phyloP scores from a whole-genome alignment of 768 basidiomycete genomes.

The Gloeopeniophorella convolvens region DNA sequence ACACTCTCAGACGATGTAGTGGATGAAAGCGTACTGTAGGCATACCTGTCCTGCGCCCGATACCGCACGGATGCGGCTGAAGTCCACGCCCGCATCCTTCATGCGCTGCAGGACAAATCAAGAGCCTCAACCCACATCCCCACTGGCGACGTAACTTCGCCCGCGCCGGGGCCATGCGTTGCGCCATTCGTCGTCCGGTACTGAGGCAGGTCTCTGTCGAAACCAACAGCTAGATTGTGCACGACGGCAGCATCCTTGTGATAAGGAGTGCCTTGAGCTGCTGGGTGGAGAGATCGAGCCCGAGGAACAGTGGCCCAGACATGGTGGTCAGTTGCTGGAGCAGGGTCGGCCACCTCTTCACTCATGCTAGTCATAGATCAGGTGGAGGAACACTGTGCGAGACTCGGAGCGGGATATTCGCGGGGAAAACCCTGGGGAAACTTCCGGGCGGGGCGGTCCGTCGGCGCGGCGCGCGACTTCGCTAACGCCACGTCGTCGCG shows the following conservation, averaged over 20 bases:
- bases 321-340: neutral
- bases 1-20: neutral
- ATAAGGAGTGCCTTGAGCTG: constrained; percentile 73
- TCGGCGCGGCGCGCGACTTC: too few relatives aligned
- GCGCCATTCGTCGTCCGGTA: constrained; percentile 64
- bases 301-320: constrained; percentile 50
- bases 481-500: too few relatives aligned
- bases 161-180: constrained; percentile 53
- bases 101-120: constrained; percentile 62
- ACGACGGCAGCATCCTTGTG: constrained; percentile 47
- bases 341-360: neutral
- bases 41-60: constrained; percentile 76
- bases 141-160: constrained; percentile 76
- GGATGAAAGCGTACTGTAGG: neutral
- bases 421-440: too few relatives aligned
- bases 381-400: too few relatives aligned
- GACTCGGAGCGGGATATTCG: too few relatives aligned
- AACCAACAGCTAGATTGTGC: constrained; percentile 68
- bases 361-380: too few relatives aligned
- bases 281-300: constrained; percentile 84
- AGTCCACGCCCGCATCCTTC: constrained; percentile 50
- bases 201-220: constrained; percentile 70
- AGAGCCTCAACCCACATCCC: constrained; percentile 82
- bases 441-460: too few relatives aligned
- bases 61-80: constrained; percentile 52